Base-by-base conservation (phyloP, 164 flowering plant species). In the Vitis amurensis region DNA sequence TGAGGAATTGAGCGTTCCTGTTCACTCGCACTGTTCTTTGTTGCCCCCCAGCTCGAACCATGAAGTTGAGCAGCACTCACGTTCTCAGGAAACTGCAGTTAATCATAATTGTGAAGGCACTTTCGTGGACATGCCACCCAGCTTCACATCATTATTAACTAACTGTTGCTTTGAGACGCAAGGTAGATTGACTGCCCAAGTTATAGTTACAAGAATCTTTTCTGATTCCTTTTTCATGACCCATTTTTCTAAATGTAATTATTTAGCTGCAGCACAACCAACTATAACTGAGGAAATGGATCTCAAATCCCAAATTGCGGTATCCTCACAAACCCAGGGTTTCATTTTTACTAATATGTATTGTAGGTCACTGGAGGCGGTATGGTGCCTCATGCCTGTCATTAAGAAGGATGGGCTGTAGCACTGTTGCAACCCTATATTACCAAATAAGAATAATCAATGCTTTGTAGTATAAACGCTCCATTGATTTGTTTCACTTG, bases 141-240 rank as follows among this genome's bases (percentile, higher is more conserved):
- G 91, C 77, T 92, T 92, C 82, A 78, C 91, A 4, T 79, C 89
- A 67, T 75, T 89, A n/a, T 70, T 89, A 73, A 67, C 77, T 44
- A 79, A 69, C 74, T 82, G 85, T 73, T 55, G 56, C 62, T 59
- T 87, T 61, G 82, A 55, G 55, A 67, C 29, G 56, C 72, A 73
- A 77, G 87, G 91, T 83, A 67, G 37, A 55, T 67, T 60, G 11
- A 0, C 52, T 67, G 11, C 56, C 8, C 50, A 11, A 55, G 2
- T 55, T 31, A 15, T 13, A 30, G 19, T 19, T 48, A 52, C 14
- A 44, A 8, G 47, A 16, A 53, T 48, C n/a, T 59, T 16, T 53
- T 52, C 9, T 68, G 16, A 10, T 50, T 61, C 30, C 37, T 44
- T 67, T 37, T 11, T 17, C 37, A 16, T 55, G 31, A 70, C 44